phyloP scores from a whole-genome alignment of 345 rosid genomes.

The Passiflora organensis region DNA sequence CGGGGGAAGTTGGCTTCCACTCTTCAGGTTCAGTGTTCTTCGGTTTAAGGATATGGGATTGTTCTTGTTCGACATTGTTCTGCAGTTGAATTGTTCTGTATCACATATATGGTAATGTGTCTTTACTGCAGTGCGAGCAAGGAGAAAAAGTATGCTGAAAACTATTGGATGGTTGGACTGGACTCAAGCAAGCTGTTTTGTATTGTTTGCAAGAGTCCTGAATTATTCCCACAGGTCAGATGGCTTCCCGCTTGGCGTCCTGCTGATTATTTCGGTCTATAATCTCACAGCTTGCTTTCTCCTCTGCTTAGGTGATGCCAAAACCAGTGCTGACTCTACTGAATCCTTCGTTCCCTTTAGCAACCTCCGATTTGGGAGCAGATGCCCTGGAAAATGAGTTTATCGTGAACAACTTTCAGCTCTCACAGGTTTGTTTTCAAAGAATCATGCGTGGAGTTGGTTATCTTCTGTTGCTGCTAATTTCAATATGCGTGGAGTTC shows the following conservation, averaged over 20 bases:
- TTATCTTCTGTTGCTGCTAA: background rate
- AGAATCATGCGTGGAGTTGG: background rate
- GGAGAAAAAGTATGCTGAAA: slow-evolving; percentile 66
- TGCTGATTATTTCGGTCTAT: background rate
- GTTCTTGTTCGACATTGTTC: slow-evolving; percentile 2
- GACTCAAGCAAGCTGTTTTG: slow-evolving; percentile 63
- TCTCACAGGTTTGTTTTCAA: slow-evolving; percentile 52
- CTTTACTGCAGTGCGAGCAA: slow-evolving; percentile 48
- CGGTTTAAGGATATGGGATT: slow-evolving; percentile 3
- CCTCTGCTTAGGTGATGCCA: slow-evolving; percentile 66
- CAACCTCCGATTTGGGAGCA: slow-evolving; percentile 90
- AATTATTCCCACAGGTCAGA: slow-evolving; percentile 70
- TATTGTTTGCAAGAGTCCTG: slow-evolving; percentile 64
- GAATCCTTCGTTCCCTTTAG: slow-evolving; percentile 67
- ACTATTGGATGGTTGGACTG: slow-evolving; percentile 86
- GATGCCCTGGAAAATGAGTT: slow-evolving; percentile 89
- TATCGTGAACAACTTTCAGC: slow-evolving; percentile 54
- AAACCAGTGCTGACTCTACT: slow-evolving; percentile 73
- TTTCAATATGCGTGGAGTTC: background rate
- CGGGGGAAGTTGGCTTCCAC: slow-evolving; percentile 95
- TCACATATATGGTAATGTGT: slow-evolving; percentile 6
- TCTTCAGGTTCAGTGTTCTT: slow-evolving; percentile 65
- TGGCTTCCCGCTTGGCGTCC: slow-evolving; percentile 5
- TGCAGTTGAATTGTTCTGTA: background rate
- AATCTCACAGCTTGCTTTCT: slow-evolving; percentile 11